phyloP scores from a whole-genome alignment of 1,139 yeast genomes.

The Yamadazyma atlantica region DNA sequence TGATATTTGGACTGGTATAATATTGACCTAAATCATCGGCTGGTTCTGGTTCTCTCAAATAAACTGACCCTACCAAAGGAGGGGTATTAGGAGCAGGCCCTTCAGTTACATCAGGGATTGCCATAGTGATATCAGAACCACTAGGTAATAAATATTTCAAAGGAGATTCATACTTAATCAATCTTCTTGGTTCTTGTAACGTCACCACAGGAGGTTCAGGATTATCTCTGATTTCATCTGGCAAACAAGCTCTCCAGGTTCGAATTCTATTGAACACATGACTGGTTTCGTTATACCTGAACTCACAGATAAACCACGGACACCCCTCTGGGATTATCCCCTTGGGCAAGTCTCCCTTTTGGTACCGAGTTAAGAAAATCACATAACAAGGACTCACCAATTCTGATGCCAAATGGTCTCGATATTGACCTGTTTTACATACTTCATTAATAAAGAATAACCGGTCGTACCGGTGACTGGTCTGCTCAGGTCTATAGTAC shows the following conservation, averaged over 20 bases:
- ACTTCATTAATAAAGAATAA: constrained; percentile 91
- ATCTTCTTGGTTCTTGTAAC: constrained; percentile 56
- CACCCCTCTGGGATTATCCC: constrained; percentile 64
- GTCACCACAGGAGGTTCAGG: constrained; percentile 76
- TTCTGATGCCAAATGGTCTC: constrained; percentile 89
- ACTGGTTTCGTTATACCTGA: constrained; percentile 87
- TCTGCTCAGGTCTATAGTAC: constrained; percentile 97
- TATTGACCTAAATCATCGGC: constrained; percentile 81
- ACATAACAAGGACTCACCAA: constrained; percentile 93
- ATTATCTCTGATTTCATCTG: constrained; percentile 88
- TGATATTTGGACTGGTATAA: constrained; percentile 48
- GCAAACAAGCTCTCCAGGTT: constrained; percentile 98
- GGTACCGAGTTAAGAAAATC: constrained; percentile 89
- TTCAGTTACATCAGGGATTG: constrained; percentile 78
- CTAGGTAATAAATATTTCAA: constrained; percentile 72
- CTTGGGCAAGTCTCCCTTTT: constrained; percentile 88
- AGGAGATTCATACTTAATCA: constrained; percentile 80
- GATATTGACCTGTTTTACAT: constrained; percentile 93
- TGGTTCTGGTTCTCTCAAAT: constrained; percentile 68
- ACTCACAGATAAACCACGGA: constrained; percentile 92
- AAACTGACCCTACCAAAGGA: constrained; percentile 89
- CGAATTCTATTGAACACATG: constrained; percentile 91
- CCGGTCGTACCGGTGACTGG: constrained; percentile 89
- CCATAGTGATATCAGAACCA: constrained; percentile 68
- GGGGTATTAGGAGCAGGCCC: constrained; percentile 79